These are phyloP conservation scores for Nicotiana otophora DNA, from an alignment of 257 asterid species.

Conservation along the genomic window DNA sequence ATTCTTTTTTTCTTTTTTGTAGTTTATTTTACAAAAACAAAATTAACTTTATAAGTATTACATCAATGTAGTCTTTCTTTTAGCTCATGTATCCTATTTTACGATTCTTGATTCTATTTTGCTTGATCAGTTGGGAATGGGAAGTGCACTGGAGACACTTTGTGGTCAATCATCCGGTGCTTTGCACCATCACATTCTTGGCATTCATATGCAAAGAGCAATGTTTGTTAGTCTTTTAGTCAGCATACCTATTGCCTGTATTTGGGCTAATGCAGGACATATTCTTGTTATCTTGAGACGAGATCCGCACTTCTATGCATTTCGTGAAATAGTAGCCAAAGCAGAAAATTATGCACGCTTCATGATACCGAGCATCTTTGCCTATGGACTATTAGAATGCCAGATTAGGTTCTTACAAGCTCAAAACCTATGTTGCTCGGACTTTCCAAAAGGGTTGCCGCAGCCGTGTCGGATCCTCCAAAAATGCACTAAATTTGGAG, in stretches of 20 bases:
- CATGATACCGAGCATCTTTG: conserved; percentile 62
- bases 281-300: conserved; percentile 37
- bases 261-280: conserved; percentile 12
- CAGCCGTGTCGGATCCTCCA: no score
- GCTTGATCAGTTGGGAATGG: conserved; percentile 9
- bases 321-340: conserved; percentile 36
- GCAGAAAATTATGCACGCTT: conserved; percentile 55
- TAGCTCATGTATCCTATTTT: no score
- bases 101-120: no score
- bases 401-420: conserved; percentile 56
- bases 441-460: no score
- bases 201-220: conserved; percentile 25
- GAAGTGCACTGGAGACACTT: conserved; percentile 17
- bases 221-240: conserved; percentile 12
- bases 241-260: conserved; percentile 10
- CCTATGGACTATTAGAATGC: conserved; percentile 60
- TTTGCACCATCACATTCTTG: conserved; percentile 18
- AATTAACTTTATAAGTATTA: no score
- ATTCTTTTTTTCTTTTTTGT: no score
- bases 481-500: no score
- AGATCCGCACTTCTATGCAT: conserved; percentile 21
- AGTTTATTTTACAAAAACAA: no score
- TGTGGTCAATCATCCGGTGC: conserved; percentile 29
- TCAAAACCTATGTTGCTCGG: conserved; percentile 7
- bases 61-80: no score